These are phyloP conservation scores for Pelargonium fulgidum DNA, from an alignment of 441 rosid genomes.

Conservation along the genomic window DNA sequence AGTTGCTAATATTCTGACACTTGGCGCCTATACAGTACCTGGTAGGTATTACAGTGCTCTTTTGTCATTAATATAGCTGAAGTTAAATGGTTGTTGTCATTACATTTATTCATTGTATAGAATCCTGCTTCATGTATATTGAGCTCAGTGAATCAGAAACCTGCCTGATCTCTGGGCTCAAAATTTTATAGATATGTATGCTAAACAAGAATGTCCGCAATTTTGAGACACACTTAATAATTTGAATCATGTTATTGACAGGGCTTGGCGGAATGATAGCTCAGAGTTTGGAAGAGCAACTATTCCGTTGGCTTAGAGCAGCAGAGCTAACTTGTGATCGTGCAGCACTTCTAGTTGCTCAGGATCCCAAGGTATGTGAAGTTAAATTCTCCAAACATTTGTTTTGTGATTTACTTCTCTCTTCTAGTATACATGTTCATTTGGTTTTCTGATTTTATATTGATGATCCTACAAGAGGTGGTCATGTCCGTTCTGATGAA, in stretches of 20 bases:
- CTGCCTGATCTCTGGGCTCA: not conserved
- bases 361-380: constrained; percentile 71
- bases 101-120: not conserved
- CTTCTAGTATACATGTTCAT: not conserved
- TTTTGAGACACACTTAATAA: not conserved
- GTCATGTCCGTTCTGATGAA: constrained; percentile 94
- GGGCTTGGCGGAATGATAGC: constrained; percentile 85
- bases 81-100: not conserved
- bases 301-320: constrained; percentile 83
- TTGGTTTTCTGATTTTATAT: constrained; percentile 27
- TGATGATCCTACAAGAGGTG: constrained; percentile 67
- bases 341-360: constrained; percentile 98
- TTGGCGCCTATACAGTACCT: constrained; percentile 82
- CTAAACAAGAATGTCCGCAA: not conserved
- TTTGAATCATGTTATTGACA: constrained; percentile 21
- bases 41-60: constrained; percentile 34
- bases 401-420: not conserved
- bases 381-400: not conserved
- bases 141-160: not conserved
- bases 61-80: constrained; percentile 8
- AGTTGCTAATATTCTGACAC: constrained; percentile 79
- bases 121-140: not conserved
- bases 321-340: constrained; percentile 98
- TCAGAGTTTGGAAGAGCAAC: constrained; percentile 74
- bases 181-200: not conserved